phyloP scores from a whole-genome alignment of 1,284 basidiomycete genomes.

The Cryptococcus depauperatus region DNA sequence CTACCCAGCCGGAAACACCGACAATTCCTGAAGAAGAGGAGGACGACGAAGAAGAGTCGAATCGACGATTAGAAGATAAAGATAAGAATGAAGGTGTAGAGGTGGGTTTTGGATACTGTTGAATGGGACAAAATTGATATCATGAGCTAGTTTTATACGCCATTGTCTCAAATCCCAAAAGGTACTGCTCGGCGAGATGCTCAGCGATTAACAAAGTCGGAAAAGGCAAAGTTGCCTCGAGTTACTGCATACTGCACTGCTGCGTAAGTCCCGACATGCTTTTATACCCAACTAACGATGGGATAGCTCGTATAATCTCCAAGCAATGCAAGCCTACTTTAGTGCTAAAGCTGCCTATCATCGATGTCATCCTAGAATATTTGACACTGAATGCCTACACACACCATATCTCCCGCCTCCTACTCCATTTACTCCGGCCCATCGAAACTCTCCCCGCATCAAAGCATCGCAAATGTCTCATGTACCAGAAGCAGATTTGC shows the following conservation, averaged over 20 bases:
- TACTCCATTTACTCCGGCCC: constrained; percentile 15
- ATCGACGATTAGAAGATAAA: constrained; percentile 16
- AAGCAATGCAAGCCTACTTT: constrained; percentile 79
- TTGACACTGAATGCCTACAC: constrained; percentile 44
- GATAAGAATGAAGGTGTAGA: constrained; percentile 55
- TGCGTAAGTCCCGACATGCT: constrained; percentile 51
- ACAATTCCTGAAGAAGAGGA: constrained; percentile 51
- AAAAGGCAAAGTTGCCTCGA: constrained; percentile 84
- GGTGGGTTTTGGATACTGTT: constrained; percentile 51
- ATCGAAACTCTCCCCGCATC: constrained; percentile 31
- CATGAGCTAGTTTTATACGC: constrained; percentile 65
- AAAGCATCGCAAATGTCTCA: constrained; percentile 20
- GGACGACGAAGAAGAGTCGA: constrained; percentile 31
- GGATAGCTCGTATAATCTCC: constrained; percentile 72
- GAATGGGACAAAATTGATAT: no score
- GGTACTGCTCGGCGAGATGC: constrained; percentile 90
- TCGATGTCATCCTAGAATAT: constrained; percentile 65
- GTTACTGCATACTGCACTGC: constrained; percentile 94
- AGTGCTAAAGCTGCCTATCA: constrained; percentile 71
- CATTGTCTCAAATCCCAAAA: constrained; percentile 84
- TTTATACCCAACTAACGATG: background rate
- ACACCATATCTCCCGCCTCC: constrained; percentile 43
- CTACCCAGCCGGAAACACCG: constrained; percentile 69
- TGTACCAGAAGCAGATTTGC: constrained; percentile 38
- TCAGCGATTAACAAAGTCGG: constrained; percentile 78